Evolutionary conservation across 1,284 basidiomycete species (phyloP).

Genomic region (Chiua sp.): DNA sequence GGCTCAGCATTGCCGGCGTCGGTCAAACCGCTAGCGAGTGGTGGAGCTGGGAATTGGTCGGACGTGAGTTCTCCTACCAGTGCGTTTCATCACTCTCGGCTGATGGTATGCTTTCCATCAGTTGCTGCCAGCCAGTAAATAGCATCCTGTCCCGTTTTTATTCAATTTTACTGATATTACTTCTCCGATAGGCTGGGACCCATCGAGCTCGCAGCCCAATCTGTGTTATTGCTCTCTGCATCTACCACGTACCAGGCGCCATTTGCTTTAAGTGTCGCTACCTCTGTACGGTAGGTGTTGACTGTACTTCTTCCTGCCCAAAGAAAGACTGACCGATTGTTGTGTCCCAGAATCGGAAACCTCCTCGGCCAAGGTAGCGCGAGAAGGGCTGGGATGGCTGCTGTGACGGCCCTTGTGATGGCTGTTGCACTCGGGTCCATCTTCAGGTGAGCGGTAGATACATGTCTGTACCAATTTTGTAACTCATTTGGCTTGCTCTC

Average conservation of each 20-base stretch:
- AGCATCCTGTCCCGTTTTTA: neutral
- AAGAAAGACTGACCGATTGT: neutral
- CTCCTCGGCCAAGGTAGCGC: slow-evolving; percentile 78
- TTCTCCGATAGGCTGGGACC: slow-evolving; percentile 56
- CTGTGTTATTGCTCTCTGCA: slow-evolving; percentile 74
- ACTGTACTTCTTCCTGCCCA: neutral
- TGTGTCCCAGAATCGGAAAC: slow-evolving; percentile 70
- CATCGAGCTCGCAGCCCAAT: slow-evolving; percentile 71
- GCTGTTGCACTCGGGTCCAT: slow-evolving; percentile 61
- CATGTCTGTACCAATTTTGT: neutral
- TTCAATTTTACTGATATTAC: neutral
- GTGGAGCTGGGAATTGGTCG: slow-evolving; percentile 91
- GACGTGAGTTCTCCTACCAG: slow-evolving; percentile 47
- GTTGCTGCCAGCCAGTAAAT: slow-evolving; percentile 66
- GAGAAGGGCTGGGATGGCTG: slow-evolving; percentile 69
- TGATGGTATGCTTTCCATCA: slow-evolving; percentile 17
- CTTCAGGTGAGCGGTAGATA: slow-evolving; percentile 55
- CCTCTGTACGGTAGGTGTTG: slow-evolving; percentile 74
- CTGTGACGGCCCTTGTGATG: slow-evolving; percentile 66
- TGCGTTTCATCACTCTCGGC: neutral
- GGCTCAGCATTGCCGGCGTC: slow-evolving; percentile 81
- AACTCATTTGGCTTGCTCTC: neutral
- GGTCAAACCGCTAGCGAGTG: slow-evolving; percentile 78
- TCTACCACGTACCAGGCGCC: slow-evolving; percentile 89
- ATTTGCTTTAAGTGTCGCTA: slow-evolving; percentile 80